These are phyloP conservation scores for Bipolaris sorokiniana DNA, from an alignment of 2,329 filamentous ascomycete species.

Conservation along the genomic window DNA sequence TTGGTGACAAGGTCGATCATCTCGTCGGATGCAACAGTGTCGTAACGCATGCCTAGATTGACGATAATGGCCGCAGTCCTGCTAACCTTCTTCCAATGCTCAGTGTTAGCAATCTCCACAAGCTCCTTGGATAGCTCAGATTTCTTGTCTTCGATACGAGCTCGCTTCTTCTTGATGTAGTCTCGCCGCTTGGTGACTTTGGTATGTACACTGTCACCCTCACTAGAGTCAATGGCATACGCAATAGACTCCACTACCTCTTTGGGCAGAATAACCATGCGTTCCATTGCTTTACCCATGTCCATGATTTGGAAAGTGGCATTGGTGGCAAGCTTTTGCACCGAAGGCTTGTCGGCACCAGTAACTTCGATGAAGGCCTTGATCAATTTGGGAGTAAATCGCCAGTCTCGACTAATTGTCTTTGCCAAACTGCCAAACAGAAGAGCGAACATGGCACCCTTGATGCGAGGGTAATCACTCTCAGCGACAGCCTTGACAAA, in stretches of 20 bases:
- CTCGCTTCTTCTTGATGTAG: conserved; percentile 76
- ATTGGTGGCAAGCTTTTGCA: conserved; percentile 83
- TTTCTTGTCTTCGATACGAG: conserved; percentile 83
- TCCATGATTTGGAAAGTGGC: conserved; percentile 87
- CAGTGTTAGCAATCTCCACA: conserved; percentile 74
- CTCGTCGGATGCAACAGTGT: conserved; percentile 78
- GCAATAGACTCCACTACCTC: conserved; percentile 71
- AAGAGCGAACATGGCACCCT: conserved; percentile 90
- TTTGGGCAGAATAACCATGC: conserved; percentile 81
- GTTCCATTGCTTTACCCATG: conserved; percentile 86
- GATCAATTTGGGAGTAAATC: conserved; percentile 89
- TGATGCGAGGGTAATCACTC: conserved; percentile 88
- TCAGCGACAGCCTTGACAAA: conserved; percentile 78
- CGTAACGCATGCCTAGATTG: conserved; percentile 89
- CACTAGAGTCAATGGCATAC: conserved; percentile 40
- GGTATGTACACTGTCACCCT: conserved; percentile 63
- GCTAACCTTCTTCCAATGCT: conserved; percentile 96
- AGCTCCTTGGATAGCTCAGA: conserved; percentile 79
- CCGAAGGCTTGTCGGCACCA: conserved; percentile 89
- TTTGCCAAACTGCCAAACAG: conserved; percentile 87
- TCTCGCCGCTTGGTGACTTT: conserved; percentile 70
- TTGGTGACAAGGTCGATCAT: conserved; percentile 82
- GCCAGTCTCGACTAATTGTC: conserved; percentile 90
- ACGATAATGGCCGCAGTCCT: conserved; percentile 89
- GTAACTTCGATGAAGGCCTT: conserved; percentile 88